These are phyloP conservation scores for Saccharomyces hybrid DNA, from an alignment of 1,139 yeast species.

Conservation along the genomic window DNA sequence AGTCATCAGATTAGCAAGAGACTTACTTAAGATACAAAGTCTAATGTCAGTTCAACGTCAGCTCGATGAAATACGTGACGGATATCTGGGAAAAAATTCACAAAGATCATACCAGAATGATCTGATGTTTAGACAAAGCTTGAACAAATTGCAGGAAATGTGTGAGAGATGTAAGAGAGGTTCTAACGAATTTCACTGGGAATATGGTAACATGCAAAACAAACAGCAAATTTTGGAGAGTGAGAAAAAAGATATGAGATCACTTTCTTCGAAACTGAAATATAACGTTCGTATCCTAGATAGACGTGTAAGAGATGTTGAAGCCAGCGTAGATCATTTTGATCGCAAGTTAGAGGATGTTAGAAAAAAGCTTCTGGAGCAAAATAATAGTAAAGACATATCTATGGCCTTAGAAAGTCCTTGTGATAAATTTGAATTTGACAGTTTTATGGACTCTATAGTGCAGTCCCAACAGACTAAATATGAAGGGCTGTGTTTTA, in stretches of 20 bases:
- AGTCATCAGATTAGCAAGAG: slow-evolving; percentile 26
- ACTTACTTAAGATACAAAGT: slow-evolving; percentile 17
- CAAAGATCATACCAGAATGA: background rate
- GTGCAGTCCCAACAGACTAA: slow-evolving; percentile 2
- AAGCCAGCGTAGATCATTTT: slow-evolving; percentile 3
- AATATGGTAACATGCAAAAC: slow-evolving; percentile 21
- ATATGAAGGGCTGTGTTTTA: slow-evolving; percentile 2
- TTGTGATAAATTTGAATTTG: slow-evolving; percentile 1
- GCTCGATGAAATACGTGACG: slow-evolving; percentile 15
- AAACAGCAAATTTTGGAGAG: slow-evolving; percentile 33
- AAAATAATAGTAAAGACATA: slow-evolving; percentile 1
- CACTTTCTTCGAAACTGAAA: slow-evolving; percentile 1
- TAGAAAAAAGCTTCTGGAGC: background rate
- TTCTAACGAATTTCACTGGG: background rate
- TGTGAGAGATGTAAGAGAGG: slow-evolving; percentile 1
- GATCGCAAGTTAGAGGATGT: slow-evolving; percentile 1
- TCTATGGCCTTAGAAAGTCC: background rate
- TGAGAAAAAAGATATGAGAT: slow-evolving; percentile 15
- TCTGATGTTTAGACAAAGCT: background rate
- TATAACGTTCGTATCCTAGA: slow-evolving; percentile 1
- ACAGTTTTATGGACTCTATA: background rate
- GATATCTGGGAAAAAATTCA: slow-evolving; percentile 22
- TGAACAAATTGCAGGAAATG: background rate
- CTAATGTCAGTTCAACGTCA: slow-evolving; percentile 2
- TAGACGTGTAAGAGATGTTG: slow-evolving; percentile 4